Conservation (phyloP, 2,329 filamentous ascomycete genomes). For the Elsinoe necatrix region DNA sequence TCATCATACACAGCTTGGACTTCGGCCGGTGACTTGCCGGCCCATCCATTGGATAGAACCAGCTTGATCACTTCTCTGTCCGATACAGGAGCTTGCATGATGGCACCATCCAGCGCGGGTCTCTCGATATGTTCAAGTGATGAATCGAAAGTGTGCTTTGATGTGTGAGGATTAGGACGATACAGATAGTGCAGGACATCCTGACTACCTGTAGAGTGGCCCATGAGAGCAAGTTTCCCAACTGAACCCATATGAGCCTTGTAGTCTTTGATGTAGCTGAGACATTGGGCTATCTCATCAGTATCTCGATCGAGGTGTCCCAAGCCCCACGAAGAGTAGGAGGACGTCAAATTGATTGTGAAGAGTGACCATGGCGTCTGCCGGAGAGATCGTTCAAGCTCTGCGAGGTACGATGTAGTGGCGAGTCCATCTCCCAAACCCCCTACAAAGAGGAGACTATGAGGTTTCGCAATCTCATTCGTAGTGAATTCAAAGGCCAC, state of each 20-base stretch:
- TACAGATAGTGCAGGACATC: conserved; percentile 22
- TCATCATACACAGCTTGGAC: conserved; percentile 17
- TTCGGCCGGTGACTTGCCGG: conserved; percentile 19
- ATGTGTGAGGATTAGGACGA: conserved; percentile 21
- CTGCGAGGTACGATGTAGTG: conserved; percentile 23
- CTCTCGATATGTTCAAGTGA: conserved; percentile 19
- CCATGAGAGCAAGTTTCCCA: too few relatives aligned
- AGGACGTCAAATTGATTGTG: conserved; percentile 21
- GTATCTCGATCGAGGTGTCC: conserved; percentile 33
- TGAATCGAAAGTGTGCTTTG: conserved; percentile 18
- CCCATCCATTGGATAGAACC: conserved; percentile 19
- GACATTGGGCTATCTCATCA: conserved; percentile 23
- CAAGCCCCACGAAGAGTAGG: conserved; percentile 31
- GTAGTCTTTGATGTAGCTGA: too few relatives aligned
- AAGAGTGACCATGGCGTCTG: conserved; percentile 22
- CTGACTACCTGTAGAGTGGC: conserved; percentile 22
- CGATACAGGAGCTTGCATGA: conserved; percentile 23
- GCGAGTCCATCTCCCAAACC: conserved; percentile 24
- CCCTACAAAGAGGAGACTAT: conserved; percentile 24
- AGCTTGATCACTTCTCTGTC: conserved; percentile 21
- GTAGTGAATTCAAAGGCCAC: too few relatives aligned
- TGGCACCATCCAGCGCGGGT: conserved; percentile 21
- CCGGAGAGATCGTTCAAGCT: conserved; percentile 21
- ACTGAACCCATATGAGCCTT: too few relatives aligned
- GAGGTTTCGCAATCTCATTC: conserved; percentile 22